Percentiles rank a stretch among this genome's conserved stretches.
Evolutionary conservation across 2,329 filamentous ascomycete genomes (phyloP).

Genomic region (Ascochyta pisi): DNA sequence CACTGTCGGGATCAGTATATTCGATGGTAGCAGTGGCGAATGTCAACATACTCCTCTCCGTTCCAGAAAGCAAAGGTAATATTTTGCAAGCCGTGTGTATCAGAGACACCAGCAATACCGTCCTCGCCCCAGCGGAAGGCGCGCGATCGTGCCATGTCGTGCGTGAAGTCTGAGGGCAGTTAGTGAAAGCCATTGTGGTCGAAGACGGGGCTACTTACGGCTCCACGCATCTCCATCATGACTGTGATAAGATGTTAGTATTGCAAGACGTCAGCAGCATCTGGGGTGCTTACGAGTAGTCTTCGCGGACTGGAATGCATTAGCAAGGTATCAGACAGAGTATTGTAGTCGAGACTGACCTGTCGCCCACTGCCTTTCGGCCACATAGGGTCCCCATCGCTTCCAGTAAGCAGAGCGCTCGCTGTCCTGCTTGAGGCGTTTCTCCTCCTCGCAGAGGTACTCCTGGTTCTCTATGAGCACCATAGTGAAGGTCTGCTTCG

Average conservation of each 20-base stretch:
- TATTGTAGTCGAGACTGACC: slow-evolving; percentile 59
- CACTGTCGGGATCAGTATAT: slow-evolving; percentile 63
- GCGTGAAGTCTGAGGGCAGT: slow-evolving; percentile 76
- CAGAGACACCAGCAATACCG: slow-evolving; percentile 93
- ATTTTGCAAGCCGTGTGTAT: slow-evolving; percentile 89
- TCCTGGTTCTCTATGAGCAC: slow-evolving; percentile 88
- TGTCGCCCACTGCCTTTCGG: slow-evolving; percentile 95
- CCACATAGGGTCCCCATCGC: slow-evolving; percentile 94
- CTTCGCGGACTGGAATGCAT: slow-evolving; percentile 74
- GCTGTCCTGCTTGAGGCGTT: slow-evolving; percentile 83
- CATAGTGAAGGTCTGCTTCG: slow-evolving; percentile 61
- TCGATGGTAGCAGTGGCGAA: neutral
- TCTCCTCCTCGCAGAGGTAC: slow-evolving; percentile 88
- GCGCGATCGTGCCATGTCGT: slow-evolving; percentile 88
- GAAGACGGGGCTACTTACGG: slow-evolving; percentile 64
- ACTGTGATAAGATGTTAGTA: slow-evolving; percentile 53
- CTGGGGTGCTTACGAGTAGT: slow-evolving; percentile 72
- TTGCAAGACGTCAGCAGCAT: slow-evolving; percentile 10
- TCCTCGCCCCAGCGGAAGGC: slow-evolving; percentile 96
- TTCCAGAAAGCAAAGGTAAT: slow-evolving; percentile 98
- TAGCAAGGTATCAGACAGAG: slow-evolving; percentile 27
- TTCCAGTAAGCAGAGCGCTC: slow-evolving; percentile 93
- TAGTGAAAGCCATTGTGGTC: slow-evolving; percentile 27
- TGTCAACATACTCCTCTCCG: slow-evolving; percentile 77
- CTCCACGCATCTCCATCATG: slow-evolving; percentile 94